Percentiles rank a stretch among this genome's conserved stretches.
Evolutionary conservation across 75 land plant genomes (phyloP).

Genomic region (Gnetum montanum): DNA sequence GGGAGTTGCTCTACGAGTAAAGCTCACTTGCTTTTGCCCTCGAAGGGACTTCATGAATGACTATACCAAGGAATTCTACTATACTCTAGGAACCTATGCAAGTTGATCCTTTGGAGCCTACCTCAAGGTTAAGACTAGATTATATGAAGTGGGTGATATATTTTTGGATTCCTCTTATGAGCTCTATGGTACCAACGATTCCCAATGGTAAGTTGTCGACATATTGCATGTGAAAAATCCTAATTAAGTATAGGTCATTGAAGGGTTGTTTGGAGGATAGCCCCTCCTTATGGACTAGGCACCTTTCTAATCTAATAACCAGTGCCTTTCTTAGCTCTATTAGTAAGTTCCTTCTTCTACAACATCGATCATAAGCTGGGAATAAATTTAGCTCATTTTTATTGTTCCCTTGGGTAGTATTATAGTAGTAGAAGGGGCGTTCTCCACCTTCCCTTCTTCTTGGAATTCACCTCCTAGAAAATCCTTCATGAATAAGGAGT

Average conservation of each 20-base stretch:
- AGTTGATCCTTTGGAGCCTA: neutral
- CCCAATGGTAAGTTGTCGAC: slow-evolving; percentile 9
- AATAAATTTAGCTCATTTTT: no score
- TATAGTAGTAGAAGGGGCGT: no score
- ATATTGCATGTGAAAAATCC: slow-evolving; percentile 12
- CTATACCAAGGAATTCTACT: neutral
- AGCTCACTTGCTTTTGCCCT: no score
- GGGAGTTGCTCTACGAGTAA: no score
- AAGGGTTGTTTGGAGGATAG: neutral
- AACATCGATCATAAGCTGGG: no score
- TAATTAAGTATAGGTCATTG: slow-evolving; percentile 5
- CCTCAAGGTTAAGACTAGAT: neutral
- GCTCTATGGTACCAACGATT: slow-evolving; percentile 5
- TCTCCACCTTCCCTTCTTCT: no score
- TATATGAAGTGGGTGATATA: neutral
- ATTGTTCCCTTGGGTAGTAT: no score
- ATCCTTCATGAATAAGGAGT: no score
- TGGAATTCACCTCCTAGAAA: no score
- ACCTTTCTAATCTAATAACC: neutral
- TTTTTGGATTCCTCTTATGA: neutral
- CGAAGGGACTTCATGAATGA: neutral
- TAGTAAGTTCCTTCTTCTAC: neutral
- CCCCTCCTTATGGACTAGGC: neutral
- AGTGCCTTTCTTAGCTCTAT: neutral
- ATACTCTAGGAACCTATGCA: neutral